phyloP scores from a whole-genome alignment of 2,329 filamentous ascomycete genomes.

The Fusarium odoratissimum region DNA sequence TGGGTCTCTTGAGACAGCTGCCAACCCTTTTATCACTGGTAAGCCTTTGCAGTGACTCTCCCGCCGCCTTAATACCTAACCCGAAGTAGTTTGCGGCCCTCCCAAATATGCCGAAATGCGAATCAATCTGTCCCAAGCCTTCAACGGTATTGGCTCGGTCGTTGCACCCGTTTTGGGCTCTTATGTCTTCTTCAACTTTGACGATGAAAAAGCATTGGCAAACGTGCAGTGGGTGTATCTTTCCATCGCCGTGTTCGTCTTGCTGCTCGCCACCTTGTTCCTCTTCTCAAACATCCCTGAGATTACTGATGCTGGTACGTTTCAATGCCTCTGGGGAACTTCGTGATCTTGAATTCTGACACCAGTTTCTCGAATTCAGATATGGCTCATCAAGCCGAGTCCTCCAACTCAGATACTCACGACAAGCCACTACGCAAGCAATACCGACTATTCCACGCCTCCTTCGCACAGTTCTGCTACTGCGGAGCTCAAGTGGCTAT shows the following conservation, averaged over 20 bases:
- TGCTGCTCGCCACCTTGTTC: constrained; percentile 72
- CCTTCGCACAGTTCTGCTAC: constrained; percentile 83
- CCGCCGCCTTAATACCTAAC: background rate
- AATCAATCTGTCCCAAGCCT: constrained; percentile 80
- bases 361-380: constrained; percentile 57
- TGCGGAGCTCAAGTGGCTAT: constrained; percentile 77
- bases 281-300: constrained; percentile 76
- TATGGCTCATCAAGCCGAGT: constrained; percentile 70
- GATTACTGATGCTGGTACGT: constrained; percentile 65
- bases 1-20: constrained; percentile 79
- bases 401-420: constrained; percentile 63
- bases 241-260: constrained; percentile 77
- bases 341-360: background rate
- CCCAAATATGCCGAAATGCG: constrained; percentile 78
- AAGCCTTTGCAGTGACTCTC: background rate
- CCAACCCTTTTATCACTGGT: constrained; percentile 78
- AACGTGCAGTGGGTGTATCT: constrained; percentile 84
- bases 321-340: fast-evolving
- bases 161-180: constrained; percentile 78
- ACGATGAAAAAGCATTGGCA: constrained; percentile 66
- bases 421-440: constrained; percentile 75
- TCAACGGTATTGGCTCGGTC: constrained; percentile 81
- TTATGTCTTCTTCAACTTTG: constrained; percentile 77
- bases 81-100: constrained; percentile 60
- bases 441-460: constrained; percentile 80